phyloP scores from a whole-genome alignment of 805 yeast species.

The Candida coquimbonensis region DNA sequence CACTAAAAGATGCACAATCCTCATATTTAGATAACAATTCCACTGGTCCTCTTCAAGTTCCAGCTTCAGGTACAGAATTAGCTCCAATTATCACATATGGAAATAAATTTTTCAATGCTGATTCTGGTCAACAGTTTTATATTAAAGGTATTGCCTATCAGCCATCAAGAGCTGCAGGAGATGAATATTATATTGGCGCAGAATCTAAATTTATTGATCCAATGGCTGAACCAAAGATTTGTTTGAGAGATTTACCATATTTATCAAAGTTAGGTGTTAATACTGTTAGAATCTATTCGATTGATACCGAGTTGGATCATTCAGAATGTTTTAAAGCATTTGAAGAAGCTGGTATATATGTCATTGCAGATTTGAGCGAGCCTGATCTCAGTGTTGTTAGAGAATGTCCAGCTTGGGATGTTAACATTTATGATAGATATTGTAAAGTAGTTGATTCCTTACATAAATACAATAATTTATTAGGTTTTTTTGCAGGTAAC shows the following conservation, averaged over 20 bases:
- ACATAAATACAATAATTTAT: constrained; percentile 67
- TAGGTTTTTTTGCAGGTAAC: constrained; percentile 97
- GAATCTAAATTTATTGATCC: constrained; percentile 54
- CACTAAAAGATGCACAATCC: too few species aligned
- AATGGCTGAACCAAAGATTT: constrained; percentile 58
- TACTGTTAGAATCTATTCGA: constrained; percentile 78
- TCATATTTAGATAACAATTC: neutral
- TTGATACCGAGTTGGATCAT: constrained; percentile 67
- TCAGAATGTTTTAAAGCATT: constrained; percentile 70
- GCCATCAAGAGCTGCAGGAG: constrained; percentile 41
- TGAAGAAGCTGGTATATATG: constrained; percentile 83
- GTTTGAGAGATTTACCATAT: constrained; percentile 81
- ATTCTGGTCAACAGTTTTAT: constrained; percentile 75
- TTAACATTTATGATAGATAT: constrained; percentile 67
- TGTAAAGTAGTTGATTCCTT: constrained; percentile 75
- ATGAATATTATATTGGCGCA: constrained; percentile 21
- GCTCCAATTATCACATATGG: constrained; percentile 56
- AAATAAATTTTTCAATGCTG: constrained; percentile 67
- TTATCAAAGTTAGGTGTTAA: constrained; percentile 63
- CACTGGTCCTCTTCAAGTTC: neutral
- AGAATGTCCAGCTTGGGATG: constrained; percentile 71
- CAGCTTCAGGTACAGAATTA: neutral
- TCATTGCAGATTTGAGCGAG: constrained; percentile 83
- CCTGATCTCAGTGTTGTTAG: constrained; percentile 76
- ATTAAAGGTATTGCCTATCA: constrained; percentile 88